Evolutionary conservation across 2,329 filamentous ascomycete genomes (phyloP), one percentile per base, ranked within the genome.

Genomic region (Thelonectria olida): DNA sequence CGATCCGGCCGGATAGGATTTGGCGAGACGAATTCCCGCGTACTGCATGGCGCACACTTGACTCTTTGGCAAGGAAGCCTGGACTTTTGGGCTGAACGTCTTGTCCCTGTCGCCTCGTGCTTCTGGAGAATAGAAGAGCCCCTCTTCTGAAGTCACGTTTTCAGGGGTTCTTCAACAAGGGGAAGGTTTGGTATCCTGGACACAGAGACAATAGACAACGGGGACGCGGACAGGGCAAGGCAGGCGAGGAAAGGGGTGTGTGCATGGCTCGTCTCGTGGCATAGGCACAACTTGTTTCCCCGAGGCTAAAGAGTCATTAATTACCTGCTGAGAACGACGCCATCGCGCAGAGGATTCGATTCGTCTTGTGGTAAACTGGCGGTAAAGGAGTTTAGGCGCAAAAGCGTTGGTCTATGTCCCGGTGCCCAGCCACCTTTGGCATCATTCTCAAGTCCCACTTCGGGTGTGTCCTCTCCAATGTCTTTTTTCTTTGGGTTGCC

Each of bases 301-400:
- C 53, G 20, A 56, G 45, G 52, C 56, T 55, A 64, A 52, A 52
- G 38, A 5, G 34, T 19, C 36, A 48, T 60, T 63, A 48, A 51
- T 47, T 51, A 52, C 34, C 28, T 58, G 63, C 47, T 66, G n/a
- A n/a, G n/a, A n/a, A n/a, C n/a, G n/a, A n/a, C n/a, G n/a, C 61
- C 53, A 61, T 54, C 54, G 41, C 60, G 22, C 20, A 20, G 34
- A 25, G 48, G 27, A 31, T 27, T 27, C 25, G 25, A 27, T 27
- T 27, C 27, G 53, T n/a, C 15, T 48, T 44, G 36, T 63, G 45
- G 17, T 57, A 66, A 70, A 70, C 67, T 69, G 67, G 67, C 68
- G 68, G 68, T 70, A 70, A 70, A 58, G 56, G 28, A 53, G 27
- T 23, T 59, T 41, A 31, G 48, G 22, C 20, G 27, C n/a, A 31